Evolutionary conservation across 2,329 filamentous ascomycete species (phyloP), one percentile per base, ranked within the genome.

Genomic region (Ophiostoma populinum): DNA sequence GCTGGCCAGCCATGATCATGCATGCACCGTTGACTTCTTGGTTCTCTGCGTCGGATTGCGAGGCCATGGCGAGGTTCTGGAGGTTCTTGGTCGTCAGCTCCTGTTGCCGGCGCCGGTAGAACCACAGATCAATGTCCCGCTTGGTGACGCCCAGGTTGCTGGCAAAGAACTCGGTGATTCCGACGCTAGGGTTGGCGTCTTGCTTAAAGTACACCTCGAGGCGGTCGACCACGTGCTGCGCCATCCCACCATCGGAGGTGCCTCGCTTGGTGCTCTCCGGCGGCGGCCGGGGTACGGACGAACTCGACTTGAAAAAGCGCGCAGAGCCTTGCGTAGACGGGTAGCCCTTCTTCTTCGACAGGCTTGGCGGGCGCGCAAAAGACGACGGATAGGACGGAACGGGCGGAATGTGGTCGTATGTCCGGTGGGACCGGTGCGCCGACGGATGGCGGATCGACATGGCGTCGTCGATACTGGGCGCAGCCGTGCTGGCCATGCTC

Each of bases 141-240:
- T 58, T 55, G 37, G 69, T 63, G 17, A 67, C 59, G 11, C 63
- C 62, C 3, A 70, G 49, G 26, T 63, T 70, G 0, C 66, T 70
- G 8, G 67, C 65, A 27, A 69, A 52, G 45, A 67, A 63, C 26
- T 65, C 64, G 24, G 60, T 61, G 26, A 66, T 58, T 1, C 58
- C 61, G 31, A 65, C 55, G 27, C 55, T 65, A 2, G 67, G 66
- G 2, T 58, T 47, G 2, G 62, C 54, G 19, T 66, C 56, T 6
- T 52, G 51, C 18, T 59, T 55, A 42, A 65, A 71, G 40, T 68
- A 70, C 18, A 63, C 58, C 36, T 71, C 65, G 2, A 71, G 52
- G 2, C 65, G 59, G 15, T 50, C 53, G 39, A 67, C 56, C 7
- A 68, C 56, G 36, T 67, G 65, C 11, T 54, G 48, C 5, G 65